phyloP scores from a whole-genome alignment of 768 basidiomycete genomes.

The Trametes coccinea region DNA sequence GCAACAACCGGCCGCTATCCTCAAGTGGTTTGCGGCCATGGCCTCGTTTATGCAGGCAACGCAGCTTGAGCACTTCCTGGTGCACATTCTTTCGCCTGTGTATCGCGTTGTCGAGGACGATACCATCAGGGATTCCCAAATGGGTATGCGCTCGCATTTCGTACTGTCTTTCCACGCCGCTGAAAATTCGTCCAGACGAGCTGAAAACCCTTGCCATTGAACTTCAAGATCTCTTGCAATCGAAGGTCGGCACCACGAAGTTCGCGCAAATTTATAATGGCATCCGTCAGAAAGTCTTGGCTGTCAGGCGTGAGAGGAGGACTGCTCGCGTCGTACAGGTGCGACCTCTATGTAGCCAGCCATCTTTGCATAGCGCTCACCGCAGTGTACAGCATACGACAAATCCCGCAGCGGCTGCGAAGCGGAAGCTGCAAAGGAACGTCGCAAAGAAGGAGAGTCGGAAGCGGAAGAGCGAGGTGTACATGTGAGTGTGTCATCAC shows the following conservation, averaged over 20 bases:
- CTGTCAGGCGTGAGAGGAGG: conserved; percentile 71
- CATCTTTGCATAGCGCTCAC: neutral
- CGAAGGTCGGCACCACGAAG: conserved; percentile 82
- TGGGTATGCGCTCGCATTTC: conserved; percentile 52
- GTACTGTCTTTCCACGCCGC: neutral
- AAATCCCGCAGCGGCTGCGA: conserved; percentile 76
- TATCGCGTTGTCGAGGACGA: conserved; percentile 90
- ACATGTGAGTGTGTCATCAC: conserved; percentile 49
- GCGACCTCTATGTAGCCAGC: conserved; percentile 10
- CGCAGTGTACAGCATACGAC: conserved; percentile 48
- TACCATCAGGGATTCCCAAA: conserved; percentile 71
- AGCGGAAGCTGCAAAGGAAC: conserved; percentile 71
- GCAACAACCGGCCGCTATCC: conserved; percentile 72
- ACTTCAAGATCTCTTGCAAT: conserved; percentile 83
- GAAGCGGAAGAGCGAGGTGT: conserved; percentile 69
- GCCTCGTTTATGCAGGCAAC: conserved; percentile 62
- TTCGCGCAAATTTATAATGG: conserved; percentile 80
- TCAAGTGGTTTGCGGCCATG: conserved; percentile 97
- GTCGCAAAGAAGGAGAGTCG: conserved; percentile 80
- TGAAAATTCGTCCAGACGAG: conserved; percentile 55
- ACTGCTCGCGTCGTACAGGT: conserved; percentile 50
- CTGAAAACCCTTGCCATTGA: conserved; percentile 80
- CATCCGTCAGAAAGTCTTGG: conserved; percentile 70
- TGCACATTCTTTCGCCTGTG: conserved; percentile 83
- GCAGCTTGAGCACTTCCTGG: conserved; percentile 66